These are phyloP conservation scores for Apiotrichum mycotoxinovorans DNA, from an alignment of 1,284 basidiomycete species.

Conservation along the genomic window DNA sequence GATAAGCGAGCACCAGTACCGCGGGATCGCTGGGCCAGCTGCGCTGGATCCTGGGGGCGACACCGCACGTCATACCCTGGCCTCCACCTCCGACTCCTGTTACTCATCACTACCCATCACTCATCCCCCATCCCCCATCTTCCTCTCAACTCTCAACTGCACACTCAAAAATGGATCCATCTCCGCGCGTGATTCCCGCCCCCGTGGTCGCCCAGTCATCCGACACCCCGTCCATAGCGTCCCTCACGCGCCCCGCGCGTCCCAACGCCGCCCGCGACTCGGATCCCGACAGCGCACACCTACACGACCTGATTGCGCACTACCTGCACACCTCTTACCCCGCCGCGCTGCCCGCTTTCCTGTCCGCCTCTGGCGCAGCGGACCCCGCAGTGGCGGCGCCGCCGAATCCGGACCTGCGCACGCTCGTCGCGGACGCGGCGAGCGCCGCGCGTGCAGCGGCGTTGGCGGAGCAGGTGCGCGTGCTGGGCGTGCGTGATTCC, in stretches of 20 bases:
- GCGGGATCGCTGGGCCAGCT: too few relatives aligned
- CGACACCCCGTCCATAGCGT: neutral
- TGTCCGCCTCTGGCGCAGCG: conserved; percentile 27
- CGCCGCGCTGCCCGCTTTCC: conserved; percentile 35
- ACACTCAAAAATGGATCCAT: neutral
- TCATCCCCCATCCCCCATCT: too few relatives aligned
- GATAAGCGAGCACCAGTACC: too few relatives aligned
- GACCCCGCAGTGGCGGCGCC: conserved; percentile 21
- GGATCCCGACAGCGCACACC: conserved; percentile 3
- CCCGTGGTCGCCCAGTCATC: neutral
- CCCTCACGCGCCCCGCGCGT: neutral
- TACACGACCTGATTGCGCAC: conserved; percentile 39
- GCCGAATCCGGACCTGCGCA: conserved; percentile 38
- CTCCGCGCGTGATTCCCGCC: neutral
- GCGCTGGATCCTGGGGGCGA: too few relatives aligned
- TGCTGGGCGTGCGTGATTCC: conserved; percentile 10
- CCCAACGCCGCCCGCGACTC: neutral
- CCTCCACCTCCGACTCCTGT: too few relatives aligned
- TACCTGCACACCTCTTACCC: conserved; percentile 43
- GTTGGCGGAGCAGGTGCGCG: conserved; percentile 8
- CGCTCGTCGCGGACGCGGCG: conserved; percentile 34
- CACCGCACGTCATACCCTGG: too few relatives aligned
- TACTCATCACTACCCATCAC: too few relatives aligned
- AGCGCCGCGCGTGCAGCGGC: conserved; percentile 23
- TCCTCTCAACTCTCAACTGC: too few relatives aligned